A percentile compares a stretch with the other conserved stretches of the same genome.
Evolutionary conservation across 495 filamentous ascomycete genomes (phyloP).

Genomic region (Penicillium daleae): DNA sequence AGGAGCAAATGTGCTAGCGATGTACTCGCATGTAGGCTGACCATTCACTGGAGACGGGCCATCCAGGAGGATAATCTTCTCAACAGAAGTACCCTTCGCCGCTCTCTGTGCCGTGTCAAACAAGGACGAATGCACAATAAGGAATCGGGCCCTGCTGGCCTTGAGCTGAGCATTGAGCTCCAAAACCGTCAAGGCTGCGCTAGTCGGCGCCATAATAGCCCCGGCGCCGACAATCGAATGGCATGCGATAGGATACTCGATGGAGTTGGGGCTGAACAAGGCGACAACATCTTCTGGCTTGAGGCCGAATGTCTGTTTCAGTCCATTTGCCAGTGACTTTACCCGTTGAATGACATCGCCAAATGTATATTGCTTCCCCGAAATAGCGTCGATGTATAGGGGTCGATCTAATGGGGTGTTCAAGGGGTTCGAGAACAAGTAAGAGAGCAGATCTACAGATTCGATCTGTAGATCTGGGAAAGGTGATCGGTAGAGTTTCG

Average conservation of each 20-base stretch:
- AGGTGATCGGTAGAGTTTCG: slow-evolving; percentile 30
- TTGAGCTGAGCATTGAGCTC: slow-evolving; percentile 86
- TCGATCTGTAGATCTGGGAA: slow-evolving; percentile 34
- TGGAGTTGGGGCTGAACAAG: slow-evolving; percentile 67
- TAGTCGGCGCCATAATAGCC: slow-evolving; percentile 74
- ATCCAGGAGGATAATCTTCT: slow-evolving; percentile 25
- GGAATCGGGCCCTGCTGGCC: slow-evolving; percentile 69
- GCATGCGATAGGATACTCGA: slow-evolving; percentile 65
- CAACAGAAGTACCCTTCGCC: slow-evolving; percentile 41
- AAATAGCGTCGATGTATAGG: slow-evolving; percentile 61
- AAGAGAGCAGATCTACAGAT: slow-evolving; percentile 63
- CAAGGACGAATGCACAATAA: slow-evolving; percentile 68
- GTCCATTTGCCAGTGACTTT: slow-evolving; percentile 70
- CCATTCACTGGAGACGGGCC: slow-evolving; percentile 17
- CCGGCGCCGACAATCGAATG: slow-evolving; percentile 79
- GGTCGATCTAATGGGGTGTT: slow-evolving; percentile 20
- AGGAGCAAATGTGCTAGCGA: slow-evolving; percentile 23
- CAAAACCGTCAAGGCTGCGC: slow-evolving; percentile 76
- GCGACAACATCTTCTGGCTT: slow-evolving; percentile 71
- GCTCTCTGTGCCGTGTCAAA: slow-evolving; percentile 64
- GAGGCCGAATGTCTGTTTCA: slow-evolving; percentile 69
- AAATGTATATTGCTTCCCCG: slow-evolving; percentile 69
- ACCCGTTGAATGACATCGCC: slow-evolving; percentile 62
- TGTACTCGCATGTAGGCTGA: slow-evolving; percentile 25
- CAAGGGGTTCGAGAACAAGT: slow-evolving; percentile 62